phyloP scores from a whole-genome alignment of 495 filamentous ascomycete genomes.

The Neurospora africana region DNA sequence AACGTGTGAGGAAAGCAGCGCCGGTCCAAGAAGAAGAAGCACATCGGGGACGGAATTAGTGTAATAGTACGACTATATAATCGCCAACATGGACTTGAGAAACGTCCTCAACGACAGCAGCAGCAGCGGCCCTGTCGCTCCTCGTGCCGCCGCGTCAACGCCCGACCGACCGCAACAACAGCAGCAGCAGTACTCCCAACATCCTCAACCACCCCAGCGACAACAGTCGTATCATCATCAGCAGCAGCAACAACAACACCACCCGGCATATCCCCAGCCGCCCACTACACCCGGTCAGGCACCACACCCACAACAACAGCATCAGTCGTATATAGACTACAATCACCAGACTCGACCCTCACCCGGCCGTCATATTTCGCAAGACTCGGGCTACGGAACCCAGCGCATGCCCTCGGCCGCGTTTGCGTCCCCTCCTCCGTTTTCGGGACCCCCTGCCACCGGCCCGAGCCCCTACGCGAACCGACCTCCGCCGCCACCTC shows the following conservation, averaged over 20 bases:
- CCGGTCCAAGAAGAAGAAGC: not conserved
- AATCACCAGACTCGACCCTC: conserved; percentile 32
- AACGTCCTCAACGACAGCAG: conserved; percentile 42
- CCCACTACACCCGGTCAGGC: conserved; percentile 37
- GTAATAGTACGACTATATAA: not conserved
- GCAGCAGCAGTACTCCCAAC: conserved; percentile 1
- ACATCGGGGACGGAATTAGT: not conserved
- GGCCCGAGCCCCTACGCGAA: conserved; percentile 26
- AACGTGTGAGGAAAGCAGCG: not conserved
- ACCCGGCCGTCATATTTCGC: conserved; percentile 26
- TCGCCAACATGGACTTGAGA: conserved; percentile 44
- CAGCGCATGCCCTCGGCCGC: conserved; percentile 13
- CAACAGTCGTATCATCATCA: conserved; percentile 10
- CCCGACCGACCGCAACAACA: conserved; percentile 15
- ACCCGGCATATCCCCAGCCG: conserved; percentile 9
- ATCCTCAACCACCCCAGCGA: conserved; percentile 7
- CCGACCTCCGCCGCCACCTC: conserved; percentile 39
- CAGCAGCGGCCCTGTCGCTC: not conserved
- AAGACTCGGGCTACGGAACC: conserved; percentile 25
- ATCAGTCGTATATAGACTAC: conserved; percentile 39
- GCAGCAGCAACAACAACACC: conserved; percentile 16
- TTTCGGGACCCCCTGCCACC: conserved; percentile 25
- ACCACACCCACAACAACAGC: conserved; percentile 10
- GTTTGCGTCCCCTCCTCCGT: conserved; percentile 23
- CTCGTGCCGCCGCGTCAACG: conserved; percentile 14